phyloP scores from a whole-genome alignment of 1,139 yeast genomes.

The Taphrina communis region DNA sequence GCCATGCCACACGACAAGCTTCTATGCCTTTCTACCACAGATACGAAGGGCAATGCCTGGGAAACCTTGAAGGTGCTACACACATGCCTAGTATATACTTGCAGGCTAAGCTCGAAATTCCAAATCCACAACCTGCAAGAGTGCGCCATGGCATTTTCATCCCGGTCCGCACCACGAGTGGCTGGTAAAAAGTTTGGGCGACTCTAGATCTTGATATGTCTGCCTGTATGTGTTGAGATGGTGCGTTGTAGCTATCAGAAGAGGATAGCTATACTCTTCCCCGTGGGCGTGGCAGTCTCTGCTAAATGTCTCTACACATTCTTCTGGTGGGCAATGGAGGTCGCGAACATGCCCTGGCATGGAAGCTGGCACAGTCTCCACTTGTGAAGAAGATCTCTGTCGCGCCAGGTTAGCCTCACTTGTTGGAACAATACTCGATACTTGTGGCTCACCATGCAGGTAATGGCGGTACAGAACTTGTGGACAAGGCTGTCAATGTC shows the following conservation, averaged over 20 bases:
- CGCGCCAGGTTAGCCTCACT: constrained; percentile 71
- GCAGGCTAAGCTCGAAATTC: not conserved
- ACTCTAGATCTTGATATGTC: not conserved
- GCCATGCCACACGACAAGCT: not conserved
- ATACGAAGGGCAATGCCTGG: not conserved
- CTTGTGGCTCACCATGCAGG: constrained; percentile 33
- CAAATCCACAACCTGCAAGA: not conserved
- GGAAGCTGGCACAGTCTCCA: constrained; percentile 84
- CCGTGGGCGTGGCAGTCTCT: not conserved
- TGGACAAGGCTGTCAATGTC: constrained; percentile 69
- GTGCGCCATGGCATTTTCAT: not conserved
- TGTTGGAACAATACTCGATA: not conserved
- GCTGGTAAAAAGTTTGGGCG: constrained; percentile 8
- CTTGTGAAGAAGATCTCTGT: constrained; percentile 76
- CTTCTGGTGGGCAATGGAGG: constrained; percentile 97
- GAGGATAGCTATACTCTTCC: not conserved
- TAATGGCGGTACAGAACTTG: constrained; percentile 80
- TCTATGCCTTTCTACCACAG: too few relatives aligned
- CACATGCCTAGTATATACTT: not conserved
- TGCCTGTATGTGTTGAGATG: not conserved
- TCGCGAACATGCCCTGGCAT: constrained; percentile 95
- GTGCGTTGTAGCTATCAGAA: too few relatives aligned
- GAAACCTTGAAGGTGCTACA: not conserved
- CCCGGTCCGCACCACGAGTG: not conserved
- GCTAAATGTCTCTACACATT: constrained; percentile 49